phyloP scores from a whole-genome alignment of 1,139 yeast genomes.

The Groenewaldozyma sp. region DNA sequence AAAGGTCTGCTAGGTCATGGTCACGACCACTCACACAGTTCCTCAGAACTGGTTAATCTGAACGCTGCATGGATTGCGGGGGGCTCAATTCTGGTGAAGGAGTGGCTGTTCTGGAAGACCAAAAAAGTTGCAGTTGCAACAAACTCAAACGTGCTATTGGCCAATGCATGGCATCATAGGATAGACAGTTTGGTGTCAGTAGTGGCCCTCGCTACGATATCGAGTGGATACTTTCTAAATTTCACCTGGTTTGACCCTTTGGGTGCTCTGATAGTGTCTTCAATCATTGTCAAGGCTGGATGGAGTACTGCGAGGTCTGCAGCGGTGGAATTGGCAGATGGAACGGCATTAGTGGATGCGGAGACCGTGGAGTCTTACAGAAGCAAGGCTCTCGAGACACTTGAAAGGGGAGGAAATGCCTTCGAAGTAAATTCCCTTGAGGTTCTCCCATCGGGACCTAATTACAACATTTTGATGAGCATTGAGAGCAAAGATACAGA shows the following conservation, averaged over 20 bases:
- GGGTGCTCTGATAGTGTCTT: conserved; percentile 83
- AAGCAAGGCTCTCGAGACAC: conserved; percentile 13
- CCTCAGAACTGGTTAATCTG: conserved; percentile 49
- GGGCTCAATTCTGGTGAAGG: conserved; percentile 78
- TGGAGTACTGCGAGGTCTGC: conserved; percentile 62
- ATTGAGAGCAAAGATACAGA: background rate
- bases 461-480: conserved; percentile 8
- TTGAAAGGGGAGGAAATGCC: conserved; percentile 22
- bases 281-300: conserved; percentile 77
- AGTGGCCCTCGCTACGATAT: conserved; percentile 82
- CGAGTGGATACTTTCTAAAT: conserved; percentile 70
- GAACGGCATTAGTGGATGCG: conserved; percentile 16
- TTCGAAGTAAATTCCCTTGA: conserved; percentile 14
- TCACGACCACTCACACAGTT: conserved; percentile 39
- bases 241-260: conserved; percentile 82
- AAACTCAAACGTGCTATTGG: conserved; percentile 81
- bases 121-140: conserved; percentile 65
- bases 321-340: conserved; percentile 67
- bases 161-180: conserved; percentile 98
- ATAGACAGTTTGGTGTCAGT: conserved; percentile 90
- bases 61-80: conserved; percentile 96
- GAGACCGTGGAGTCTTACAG: conserved; percentile 13
- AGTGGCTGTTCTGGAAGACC: conserved; percentile 76
- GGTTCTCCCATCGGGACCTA: conserved; percentile 26
- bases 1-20: conserved; percentile 20